These are phyloP conservation scores for Lactarius indigo DNA, from an alignment of 768 basidiomycete genomes.

Conservation along the genomic window DNA sequence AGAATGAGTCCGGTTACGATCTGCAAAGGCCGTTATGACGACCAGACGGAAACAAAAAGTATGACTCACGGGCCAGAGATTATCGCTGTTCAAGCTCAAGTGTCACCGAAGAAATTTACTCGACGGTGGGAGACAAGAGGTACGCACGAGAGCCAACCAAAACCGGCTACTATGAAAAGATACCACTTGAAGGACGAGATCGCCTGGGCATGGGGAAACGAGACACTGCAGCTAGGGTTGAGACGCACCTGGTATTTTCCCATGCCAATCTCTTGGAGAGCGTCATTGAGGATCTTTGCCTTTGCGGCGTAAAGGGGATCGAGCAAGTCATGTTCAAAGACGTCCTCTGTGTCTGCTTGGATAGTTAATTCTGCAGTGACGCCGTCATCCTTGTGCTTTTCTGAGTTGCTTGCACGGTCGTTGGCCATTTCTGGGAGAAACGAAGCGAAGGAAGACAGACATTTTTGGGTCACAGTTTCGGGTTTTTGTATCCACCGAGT, in stretches of 20 bases:
- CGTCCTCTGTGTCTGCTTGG: constrained; percentile 5
- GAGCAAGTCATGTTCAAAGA: constrained; percentile 15
- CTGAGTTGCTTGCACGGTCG: neutral
- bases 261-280: constrained; percentile 54
- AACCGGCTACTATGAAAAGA: constrained; percentile 63
- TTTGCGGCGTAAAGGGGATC: constrained; percentile 51
- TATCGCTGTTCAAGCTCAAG: constrained; percentile 47
- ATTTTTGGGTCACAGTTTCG: neutral
- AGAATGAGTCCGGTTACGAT: constrained; percentile 66
- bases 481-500: neutral
- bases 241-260: constrained; percentile 48
- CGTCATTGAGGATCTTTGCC: constrained; percentile 43
- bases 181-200: constrained; percentile 50
- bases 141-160: constrained; percentile 73
- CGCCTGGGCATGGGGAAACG: neutral
- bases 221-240: neutral
- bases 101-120: neutral
- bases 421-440: constrained; percentile 11
- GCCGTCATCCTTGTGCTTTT: neutral
- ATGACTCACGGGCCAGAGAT: constrained; percentile 61
- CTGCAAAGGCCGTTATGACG: constrained; percentile 31
- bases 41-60: neutral
- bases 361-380: neutral
- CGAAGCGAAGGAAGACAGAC: neutral
- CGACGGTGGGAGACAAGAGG: neutral